These are phyloP conservation scores for Cupressus sempervirens DNA, from an alignment of 75 land plant species.

Conservation along the genomic window DNA sequence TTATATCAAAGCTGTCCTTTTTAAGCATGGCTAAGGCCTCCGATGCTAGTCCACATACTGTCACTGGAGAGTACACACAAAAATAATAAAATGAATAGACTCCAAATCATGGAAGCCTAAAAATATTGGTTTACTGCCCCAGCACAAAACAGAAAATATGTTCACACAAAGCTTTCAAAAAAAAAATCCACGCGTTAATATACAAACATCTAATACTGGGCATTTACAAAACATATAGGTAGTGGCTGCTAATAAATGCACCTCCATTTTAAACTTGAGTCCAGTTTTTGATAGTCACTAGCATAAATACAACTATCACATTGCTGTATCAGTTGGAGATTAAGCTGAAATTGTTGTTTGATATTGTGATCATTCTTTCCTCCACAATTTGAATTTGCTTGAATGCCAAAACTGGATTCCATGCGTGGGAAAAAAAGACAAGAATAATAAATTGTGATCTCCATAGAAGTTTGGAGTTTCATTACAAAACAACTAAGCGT, in stretches of 20 bases:
- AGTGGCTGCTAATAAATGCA: background rate
- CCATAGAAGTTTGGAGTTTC: background rate
- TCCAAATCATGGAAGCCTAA: background rate
- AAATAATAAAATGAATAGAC: background rate
- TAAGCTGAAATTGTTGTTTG: background rate
- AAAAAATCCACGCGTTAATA: background rate
- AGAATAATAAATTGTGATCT: background rate
- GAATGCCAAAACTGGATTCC: background rate
- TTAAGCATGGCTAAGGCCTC: constrained; percentile 39
- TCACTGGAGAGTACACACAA: background rate
- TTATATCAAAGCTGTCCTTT: constrained; percentile 48
- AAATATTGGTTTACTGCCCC: too few relatives aligned
- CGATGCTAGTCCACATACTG: background rate
- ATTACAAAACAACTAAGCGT: background rate
- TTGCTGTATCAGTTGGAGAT: background rate
- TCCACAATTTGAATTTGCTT: too few relatives aligned
- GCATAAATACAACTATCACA: background rate
- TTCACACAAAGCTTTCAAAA: background rate
- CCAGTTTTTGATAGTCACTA: background rate
- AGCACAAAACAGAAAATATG: background rate
- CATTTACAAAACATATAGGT: background rate
- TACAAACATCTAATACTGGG: background rate
- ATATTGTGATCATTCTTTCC: background rate
- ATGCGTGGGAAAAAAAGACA: background rate
- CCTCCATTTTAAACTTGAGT: background rate